Base-by-base conservation (phyloP, 164 flowering plant genomes). In the Magnolia officinalis region DNA sequence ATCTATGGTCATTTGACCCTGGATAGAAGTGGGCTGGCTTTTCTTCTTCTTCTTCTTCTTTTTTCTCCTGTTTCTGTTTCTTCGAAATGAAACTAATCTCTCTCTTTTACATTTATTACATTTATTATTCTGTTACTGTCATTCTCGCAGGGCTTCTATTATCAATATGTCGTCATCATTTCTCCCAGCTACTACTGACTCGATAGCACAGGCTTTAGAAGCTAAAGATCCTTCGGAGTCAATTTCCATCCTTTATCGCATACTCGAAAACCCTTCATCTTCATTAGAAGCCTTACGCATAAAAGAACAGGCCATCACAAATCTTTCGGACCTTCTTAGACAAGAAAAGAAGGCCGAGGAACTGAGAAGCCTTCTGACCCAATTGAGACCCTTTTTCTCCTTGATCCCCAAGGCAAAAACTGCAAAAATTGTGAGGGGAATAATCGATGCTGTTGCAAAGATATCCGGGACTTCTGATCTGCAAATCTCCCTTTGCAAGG, bases 371-470 rank as follows among this genome's bases (percentile, higher is more conserved):
- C 91, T 90, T 81, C 79, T 90, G 21, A 90, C 94, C 70, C 89
- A 83, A 65, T 65, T 90, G 82, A 88, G 90, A 81, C 90, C 92
- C 64, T 90, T 88, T 79, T 90, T 90, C 76, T 83, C 88, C 75
- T 72, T 89, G 79, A 89, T 90, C 45, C 90, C 91, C 0, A 88
- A 90, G 82, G 92, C 92, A 13, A 89, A 90, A 80, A 90, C 92
- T 66, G 92, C 92, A 21, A 90, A 90, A 77, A 87, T 89, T 69
- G 92, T 89, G 8, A 80, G 92, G 2, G 88, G 92, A 8, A 87
- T 89, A 19, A 88, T 90, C 73, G 94, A 90, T 77, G 75, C 89
- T 10, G 91, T 90, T 1, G 87, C 92, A 61, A 89, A 89, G 80
- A 87, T 90, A 72, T 91, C 93, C 6, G 85, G 81, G 19, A 88